Evolutionary conservation across 306 rosid genomes (phyloP).

Genomic region (Echinosophora koreensis): DNA sequence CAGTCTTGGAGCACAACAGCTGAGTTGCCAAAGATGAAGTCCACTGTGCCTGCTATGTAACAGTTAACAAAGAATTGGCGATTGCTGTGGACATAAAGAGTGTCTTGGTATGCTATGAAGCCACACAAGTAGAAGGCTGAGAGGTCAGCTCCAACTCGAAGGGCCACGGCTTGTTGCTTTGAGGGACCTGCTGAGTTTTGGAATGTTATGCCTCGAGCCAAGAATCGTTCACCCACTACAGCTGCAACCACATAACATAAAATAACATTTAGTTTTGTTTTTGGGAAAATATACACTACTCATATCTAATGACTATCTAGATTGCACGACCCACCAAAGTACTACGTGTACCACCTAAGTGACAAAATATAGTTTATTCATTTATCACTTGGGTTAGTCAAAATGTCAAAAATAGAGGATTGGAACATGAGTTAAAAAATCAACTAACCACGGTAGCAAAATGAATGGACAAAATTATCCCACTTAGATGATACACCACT

Average conservation of each 20-base stretch:
- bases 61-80: slow-evolving; percentile 71
- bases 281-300: no score
- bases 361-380: no score
- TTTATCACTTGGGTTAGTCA: no score
- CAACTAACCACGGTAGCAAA: no score
- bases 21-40: slow-evolving; percentile 86
- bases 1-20: slow-evolving; percentile 70
- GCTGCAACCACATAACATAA: slow-evolving; percentile 49
- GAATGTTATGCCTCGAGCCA: slow-evolving; percentile 68
- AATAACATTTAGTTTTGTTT: no score
- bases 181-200: slow-evolving; percentile 80
- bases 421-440: no score
- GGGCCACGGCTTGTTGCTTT: slow-evolving; percentile 82
- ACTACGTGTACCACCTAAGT: no score
- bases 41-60: slow-evolving; percentile 66
- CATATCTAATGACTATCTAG: no score
- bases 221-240: slow-evolving; percentile 65
- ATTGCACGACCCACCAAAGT: no score
- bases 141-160: slow-evolving; percentile 69
- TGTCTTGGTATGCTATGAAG: slow-evolving; percentile 75
- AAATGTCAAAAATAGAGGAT: no score
- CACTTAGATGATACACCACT: no score
- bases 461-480: no score
- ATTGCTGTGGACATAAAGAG: slow-evolving; percentile 81
- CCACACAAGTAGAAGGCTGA: slow-evolving; percentile 71